Percentiles rank a stretch among this genome's conserved stretches.
phyloP scores from a whole-genome alignment of 441 rosid species.

The Breynia disticha region DNA sequence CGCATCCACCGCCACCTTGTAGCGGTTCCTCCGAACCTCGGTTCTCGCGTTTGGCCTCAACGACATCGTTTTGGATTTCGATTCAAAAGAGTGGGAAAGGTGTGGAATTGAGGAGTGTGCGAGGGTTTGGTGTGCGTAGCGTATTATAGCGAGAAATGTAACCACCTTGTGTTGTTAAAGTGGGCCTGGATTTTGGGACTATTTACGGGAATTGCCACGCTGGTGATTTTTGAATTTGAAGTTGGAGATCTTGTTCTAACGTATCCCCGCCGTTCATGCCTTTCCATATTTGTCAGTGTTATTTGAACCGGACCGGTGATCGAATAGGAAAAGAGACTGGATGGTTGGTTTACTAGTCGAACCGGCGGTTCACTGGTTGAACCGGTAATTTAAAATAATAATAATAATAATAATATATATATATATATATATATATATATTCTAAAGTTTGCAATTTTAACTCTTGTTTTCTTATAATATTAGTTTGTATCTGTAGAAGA shows the following conservation, averaged over 20 bases:
- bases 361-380: no score
- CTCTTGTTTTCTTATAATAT: no score
- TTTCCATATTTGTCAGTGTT: no score
- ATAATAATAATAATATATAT: no score
- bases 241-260: slow-evolving; percentile 26
- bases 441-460: no score
- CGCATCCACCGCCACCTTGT: slow-evolving; percentile 80
- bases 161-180: neutral
- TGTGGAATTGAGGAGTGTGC: slow-evolving; percentile 19
- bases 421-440: no score
- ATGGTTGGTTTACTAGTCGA: no score
- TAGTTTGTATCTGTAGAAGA: no score
- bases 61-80: slow-evolving; percentile 43
- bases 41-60: slow-evolving; percentile 63
- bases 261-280: slow-evolving; percentile 16
- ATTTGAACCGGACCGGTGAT: no score
- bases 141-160: slow-evolving; percentile 8
- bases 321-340: no score
- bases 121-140: neutral
- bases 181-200: slow-evolving; percentile 16
- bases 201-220: slow-evolving; percentile 38
- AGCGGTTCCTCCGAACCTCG: slow-evolving; percentile 62
- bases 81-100: neutral
- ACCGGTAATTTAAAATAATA: no score
- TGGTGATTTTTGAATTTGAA: slow-evolving; percentile 37